Percentiles rank a stretch among this genome's conserved stretches.
phyloP scores from a whole-genome alignment of 2,329 filamentous ascomycete genomes.

The Scleromitrula shiraiana region DNA sequence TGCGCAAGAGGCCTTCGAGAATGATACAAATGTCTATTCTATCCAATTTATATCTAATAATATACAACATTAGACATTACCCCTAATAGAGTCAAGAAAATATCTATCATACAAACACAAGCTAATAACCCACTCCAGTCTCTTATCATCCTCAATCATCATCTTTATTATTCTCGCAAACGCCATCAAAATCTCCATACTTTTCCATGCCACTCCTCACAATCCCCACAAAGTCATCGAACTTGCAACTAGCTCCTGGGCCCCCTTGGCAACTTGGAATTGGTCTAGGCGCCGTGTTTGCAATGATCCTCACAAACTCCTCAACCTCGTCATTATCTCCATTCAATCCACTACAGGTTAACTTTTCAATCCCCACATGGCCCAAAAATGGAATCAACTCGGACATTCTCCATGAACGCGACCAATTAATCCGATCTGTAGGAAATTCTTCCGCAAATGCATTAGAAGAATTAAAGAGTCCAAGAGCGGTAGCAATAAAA shows the following conservation, averaged over 20 bases:
- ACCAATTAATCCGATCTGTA: conserved; percentile 51
- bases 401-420: conserved; percentile 55
- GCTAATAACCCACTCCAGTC: neutral
- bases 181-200: conserved; percentile 27
- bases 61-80: neutral
- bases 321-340: conserved; percentile 42
- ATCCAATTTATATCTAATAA: no score
- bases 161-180: conserved; percentile 21
- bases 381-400: conserved; percentile 56
- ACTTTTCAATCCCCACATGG: conserved; percentile 58
- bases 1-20: no score
- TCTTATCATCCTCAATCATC: conserved; percentile 2
- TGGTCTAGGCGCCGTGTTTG: conserved; percentile 43
- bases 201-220: conserved; percentile 34
- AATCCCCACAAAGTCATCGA: conserved; percentile 35
- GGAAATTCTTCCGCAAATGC: conserved; percentile 59
- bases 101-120: neutral
- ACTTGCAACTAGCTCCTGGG: conserved; percentile 42
- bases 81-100: neutral
- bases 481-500: conserved; percentile 57
- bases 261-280: conserved; percentile 41
- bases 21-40: no score
- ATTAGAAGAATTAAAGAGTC: conserved; percentile 61
- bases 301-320: conserved; percentile 44
- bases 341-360: conserved; percentile 49